These are phyloP conservation scores for Stachybotrys chartarum DNA, from an alignment of 2,329 filamentous ascomycete genomes.

Conservation along the genomic window DNA sequence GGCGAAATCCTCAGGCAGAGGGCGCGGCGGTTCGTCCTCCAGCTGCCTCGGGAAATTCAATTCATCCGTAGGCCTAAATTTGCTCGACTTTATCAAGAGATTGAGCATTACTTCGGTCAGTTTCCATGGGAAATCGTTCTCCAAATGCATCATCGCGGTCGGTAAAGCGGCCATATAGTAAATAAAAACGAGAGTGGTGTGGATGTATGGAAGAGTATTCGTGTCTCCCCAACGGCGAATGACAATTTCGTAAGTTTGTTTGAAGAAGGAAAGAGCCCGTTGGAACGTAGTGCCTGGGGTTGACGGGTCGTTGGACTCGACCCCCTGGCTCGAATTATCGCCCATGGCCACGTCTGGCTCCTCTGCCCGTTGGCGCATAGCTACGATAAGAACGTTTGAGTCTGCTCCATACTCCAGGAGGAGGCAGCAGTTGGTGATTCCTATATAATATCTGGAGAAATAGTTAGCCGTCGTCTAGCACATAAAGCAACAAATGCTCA, in stretches of 20 bases:
- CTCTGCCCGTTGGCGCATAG: conserved; percentile 20
- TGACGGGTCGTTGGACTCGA: background rate
- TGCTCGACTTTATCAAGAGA: conserved; percentile 16
- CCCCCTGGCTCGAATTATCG: conserved; percentile 2
- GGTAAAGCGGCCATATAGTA: conserved; percentile 33
- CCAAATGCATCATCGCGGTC: conserved; percentile 34
- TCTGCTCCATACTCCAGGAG: conserved; percentile 28
- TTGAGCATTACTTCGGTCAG: conserved; percentile 31
- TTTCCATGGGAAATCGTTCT: conserved; percentile 45
- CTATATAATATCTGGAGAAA: conserved; percentile 21
- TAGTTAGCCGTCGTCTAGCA: conserved; percentile 1
- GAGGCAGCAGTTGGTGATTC: conserved; percentile 21
- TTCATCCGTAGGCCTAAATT: conserved; percentile 27
- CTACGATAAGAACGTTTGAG: conserved; percentile 37
- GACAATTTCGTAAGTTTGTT: conserved; percentile 36
- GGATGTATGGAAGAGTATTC: conserved; percentile 55
- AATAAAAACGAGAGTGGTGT: conserved; percentile 56
- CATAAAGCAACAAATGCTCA: conserved; percentile 8
- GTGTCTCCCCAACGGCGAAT: conserved; percentile 46
- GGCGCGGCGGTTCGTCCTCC: conserved; percentile 36
- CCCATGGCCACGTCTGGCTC: conserved; percentile 17
- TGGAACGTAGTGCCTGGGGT: conserved; percentile 13
- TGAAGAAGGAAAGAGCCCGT: conserved; percentile 31
- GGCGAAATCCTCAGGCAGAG: conserved; percentile 62
- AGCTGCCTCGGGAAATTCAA: conserved; percentile 40